A percentile compares a stretch with the other conserved stretches of the same genome.
These are phyloP conservation scores for Phanerochaete carnosa DNA, from an alignment of 768 basidiomycete genomes.

Conservation along the genomic window DNA sequence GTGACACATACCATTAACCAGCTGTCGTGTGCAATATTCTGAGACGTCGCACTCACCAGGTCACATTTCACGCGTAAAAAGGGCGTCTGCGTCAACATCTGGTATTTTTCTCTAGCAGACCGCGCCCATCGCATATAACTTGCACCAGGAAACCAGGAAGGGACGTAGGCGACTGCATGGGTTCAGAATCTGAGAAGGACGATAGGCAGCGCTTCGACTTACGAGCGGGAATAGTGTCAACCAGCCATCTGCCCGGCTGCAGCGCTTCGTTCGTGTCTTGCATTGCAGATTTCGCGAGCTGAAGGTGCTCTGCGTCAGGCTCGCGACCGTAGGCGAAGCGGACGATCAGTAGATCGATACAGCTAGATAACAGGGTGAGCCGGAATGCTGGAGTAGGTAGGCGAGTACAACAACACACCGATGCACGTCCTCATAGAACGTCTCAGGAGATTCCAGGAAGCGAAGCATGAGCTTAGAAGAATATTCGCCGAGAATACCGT, in stretches of 20 bases:
- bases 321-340: conserved; percentile 33
- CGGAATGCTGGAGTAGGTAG: background rate
- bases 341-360: conserved; percentile 29
- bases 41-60: background rate
- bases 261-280: conserved; percentile 27
- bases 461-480: background rate
- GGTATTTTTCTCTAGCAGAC: conserved; percentile 1
- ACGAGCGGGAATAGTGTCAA: conserved; percentile 31
- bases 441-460: background rate
- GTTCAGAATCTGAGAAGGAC: background rate
- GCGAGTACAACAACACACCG: background rate
- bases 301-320: conserved; percentile 37
- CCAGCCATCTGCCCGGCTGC: conserved; percentile 38
- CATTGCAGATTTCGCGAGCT: conserved; percentile 34
- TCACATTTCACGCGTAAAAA: background rate
- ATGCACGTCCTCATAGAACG: background rate
- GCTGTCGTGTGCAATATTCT: background rate
- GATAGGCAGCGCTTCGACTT: background rate
- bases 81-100: background rate
- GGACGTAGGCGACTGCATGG: conserved; percentile 10
- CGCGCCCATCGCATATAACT: conserved; percentile 16
- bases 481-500: background rate
- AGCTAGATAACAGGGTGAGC: background rate
- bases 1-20: background rate
- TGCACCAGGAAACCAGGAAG: conserved; percentile 15